Percentiles rank a stretch among this genome's conserved stretches.
Evolutionary conservation across 2,329 filamentous ascomycete genomes (phyloP).

Genomic region (Microcyclospora tardicrescens): DNA sequence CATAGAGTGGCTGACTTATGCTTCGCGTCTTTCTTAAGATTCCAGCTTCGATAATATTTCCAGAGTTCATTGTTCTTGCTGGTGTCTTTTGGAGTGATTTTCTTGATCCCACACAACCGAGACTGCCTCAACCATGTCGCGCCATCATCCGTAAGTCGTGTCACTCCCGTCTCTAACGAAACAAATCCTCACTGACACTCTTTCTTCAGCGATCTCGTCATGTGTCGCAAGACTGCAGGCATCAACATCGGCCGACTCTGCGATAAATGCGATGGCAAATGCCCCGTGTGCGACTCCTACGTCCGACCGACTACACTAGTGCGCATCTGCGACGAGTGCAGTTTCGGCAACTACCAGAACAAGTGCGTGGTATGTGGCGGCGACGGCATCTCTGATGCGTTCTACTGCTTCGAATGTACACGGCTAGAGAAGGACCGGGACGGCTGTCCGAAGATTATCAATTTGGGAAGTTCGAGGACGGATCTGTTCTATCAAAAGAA

Average conservation of each 20-base stretch:
- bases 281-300: conserved; percentile 97
- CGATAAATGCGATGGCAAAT: conserved; percentile 99
- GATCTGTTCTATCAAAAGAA: conserved; percentile 76
- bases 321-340: conserved; percentile 98
- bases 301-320: conserved; percentile 94
- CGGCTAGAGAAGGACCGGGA: conserved; percentile 92
- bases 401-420: conserved; percentile 99
- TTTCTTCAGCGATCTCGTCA: conserved; percentile 68
- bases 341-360: conserved; percentile 99
- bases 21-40: neutral
- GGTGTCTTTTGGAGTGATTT: neutral
- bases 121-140: conserved; percentile 52
- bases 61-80: too few species aligned
- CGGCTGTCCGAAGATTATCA: conserved; percentile 98
- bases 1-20: neutral
- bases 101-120: neutral
- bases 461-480: conserved; percentile 86
- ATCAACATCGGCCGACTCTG: conserved; percentile 97
- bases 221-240: conserved; percentile 97
- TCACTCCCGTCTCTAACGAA: conserved; percentile 6
- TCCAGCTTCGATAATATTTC: neutral
- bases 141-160: conserved; percentile 70
- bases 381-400: conserved; percentile 94
- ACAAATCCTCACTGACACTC: neutral
- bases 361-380: conserved; percentile 98